Conservation (phyloP, 768 basidiomycete genomes). For the Strobilomyces echinocephalus region DNA sequence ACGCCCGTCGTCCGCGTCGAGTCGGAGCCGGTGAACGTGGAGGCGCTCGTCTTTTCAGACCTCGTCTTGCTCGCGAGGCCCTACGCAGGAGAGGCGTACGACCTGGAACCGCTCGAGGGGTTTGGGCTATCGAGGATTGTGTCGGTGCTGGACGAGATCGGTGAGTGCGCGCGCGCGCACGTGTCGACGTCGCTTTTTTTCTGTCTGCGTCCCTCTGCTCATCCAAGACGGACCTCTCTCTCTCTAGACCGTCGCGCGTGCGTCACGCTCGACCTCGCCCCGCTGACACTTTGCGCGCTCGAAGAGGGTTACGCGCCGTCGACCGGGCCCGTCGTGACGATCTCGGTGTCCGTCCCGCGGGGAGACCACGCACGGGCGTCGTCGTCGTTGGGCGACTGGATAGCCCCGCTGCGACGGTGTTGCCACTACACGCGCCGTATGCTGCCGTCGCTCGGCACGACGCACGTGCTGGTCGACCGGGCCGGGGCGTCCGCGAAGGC, state of each 20-base stretch:
- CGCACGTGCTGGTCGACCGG: constrained; percentile 24
- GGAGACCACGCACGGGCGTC: background rate
- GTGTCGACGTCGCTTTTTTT: too few relatives aligned
- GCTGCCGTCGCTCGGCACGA: constrained; percentile 32
- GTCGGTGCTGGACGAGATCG: constrained; percentile 37
- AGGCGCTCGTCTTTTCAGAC: constrained; percentile 63
- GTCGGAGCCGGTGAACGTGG: constrained; percentile 26
- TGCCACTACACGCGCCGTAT: constrained; percentile 44
- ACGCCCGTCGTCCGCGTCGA: constrained; percentile 25
- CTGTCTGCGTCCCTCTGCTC: too few relatives aligned
- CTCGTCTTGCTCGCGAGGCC: constrained; percentile 51
- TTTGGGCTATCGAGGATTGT: constrained; percentile 49
- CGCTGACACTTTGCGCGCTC: constrained; percentile 39
- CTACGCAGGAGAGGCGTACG: constrained; percentile 20
- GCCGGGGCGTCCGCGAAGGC: constrained; percentile 23
- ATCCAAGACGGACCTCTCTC: too few relatives aligned
- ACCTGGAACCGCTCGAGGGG: constrained; percentile 42
- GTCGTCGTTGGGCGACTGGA: constrained; percentile 31
- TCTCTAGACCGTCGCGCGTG: constrained; percentile 25
- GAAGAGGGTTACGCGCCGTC: constrained; percentile 35
- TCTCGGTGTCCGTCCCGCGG: constrained; percentile 36
- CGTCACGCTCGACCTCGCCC: constrained; percentile 48
- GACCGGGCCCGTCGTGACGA: constrained; percentile 28
- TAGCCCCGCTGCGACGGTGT: constrained; percentile 50
- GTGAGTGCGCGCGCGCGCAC: too few relatives aligned